phyloP scores from a whole-genome alignment of 352 stramenopile genomes.

The Phytophthora fragariae region DNA sequence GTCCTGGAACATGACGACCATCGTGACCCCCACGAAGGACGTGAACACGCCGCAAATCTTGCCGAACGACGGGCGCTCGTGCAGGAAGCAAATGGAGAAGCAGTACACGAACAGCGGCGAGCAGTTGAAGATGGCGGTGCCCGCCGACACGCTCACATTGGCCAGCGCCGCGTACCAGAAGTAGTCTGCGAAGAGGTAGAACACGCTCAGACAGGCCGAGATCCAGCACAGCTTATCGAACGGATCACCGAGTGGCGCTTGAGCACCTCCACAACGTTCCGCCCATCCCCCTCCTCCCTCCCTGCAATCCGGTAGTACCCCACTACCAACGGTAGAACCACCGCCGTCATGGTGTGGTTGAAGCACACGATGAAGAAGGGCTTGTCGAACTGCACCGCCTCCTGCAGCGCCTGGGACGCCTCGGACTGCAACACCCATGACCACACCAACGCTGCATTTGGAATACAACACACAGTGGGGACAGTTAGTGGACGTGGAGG shows the following conservation, averaged over 20 bases:
- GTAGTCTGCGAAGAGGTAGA: constrained; percentile 56
- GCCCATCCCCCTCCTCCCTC: constrained; percentile 1
- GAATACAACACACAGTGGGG: neutral
- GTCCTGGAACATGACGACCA: constrained; percentile 58
- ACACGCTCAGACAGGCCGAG: constrained; percentile 50
- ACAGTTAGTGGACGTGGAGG: neutral
- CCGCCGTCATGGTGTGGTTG: constrained; percentile 48
- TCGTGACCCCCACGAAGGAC: neutral
- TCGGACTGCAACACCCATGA: constrained; percentile 39
- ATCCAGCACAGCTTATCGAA: constrained; percentile 40
- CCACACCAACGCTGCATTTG: constrained; percentile 35
- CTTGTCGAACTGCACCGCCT: constrained; percentile 37
- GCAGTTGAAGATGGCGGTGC: constrained; percentile 66
- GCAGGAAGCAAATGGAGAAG: constrained; percentile 69
- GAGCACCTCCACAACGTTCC: constrained; percentile 31
- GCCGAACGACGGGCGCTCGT: constrained; percentile 43
- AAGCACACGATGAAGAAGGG: constrained; percentile 68
- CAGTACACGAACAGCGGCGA: constrained; percentile 74
- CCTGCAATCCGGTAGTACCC: constrained; percentile 43
- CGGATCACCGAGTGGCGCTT: constrained; percentile 50
- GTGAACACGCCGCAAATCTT: constrained; percentile 56
- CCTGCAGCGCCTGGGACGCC: constrained; percentile 40
- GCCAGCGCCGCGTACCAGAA: constrained; percentile 66
- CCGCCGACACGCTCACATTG: constrained; percentile 54
- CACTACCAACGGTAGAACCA: constrained; percentile 35